Evolutionary conservation across 116 monocot genomes (phyloP), one percentile per base, ranked within the genome.

Genomic region (Zostera marina): DNA sequence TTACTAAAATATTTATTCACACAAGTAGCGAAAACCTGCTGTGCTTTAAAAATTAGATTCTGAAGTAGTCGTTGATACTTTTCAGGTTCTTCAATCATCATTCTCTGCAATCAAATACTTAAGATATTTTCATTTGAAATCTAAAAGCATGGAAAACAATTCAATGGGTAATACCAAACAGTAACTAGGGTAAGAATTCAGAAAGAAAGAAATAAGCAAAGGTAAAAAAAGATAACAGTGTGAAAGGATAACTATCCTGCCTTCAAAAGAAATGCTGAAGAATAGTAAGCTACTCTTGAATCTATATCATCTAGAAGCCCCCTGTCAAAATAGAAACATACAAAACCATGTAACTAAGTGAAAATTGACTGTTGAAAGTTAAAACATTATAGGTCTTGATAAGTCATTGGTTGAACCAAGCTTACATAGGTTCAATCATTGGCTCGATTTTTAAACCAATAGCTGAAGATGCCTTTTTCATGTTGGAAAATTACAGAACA

Each of bases 281-380:
- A 85, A 81, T 82, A 98, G 70, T 90, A 98, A 45, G 98, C 98
- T 46, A 98, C 98, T 54, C 98, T 80, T 22, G 98, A 86, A 66
- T 98, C 98, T 56, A 76, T 78, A 67, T 98, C 98, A 72, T 98
- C 98, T 44, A 98, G 67, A 57, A 98, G 86, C n/a, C 76, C 90
- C 66, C 98, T 98, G 75, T 11, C 42, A 77, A 25, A 47, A n/a
- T 16, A 38, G 38, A 56, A 56, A 51, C 44, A n/a, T 42, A 24
- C 54, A 55, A 12, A 55, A 13, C 14, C 3, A 19, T n/a, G 10
- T 55, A 7, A 24, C 11, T 55, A 32, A 17, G 48, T 47, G 42
- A 14, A 55, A 55, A 55, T 22, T 45, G 12, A 58, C 43, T 15
- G 65, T 10, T 47, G 10, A 43, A 43, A 43, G 11, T 7, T 7